Evolutionary conservation across 192 early-diverging fungal species (phyloP), one percentile per base, ranked within the genome.

Genomic region (Umbelopsis vinacea): DNA sequence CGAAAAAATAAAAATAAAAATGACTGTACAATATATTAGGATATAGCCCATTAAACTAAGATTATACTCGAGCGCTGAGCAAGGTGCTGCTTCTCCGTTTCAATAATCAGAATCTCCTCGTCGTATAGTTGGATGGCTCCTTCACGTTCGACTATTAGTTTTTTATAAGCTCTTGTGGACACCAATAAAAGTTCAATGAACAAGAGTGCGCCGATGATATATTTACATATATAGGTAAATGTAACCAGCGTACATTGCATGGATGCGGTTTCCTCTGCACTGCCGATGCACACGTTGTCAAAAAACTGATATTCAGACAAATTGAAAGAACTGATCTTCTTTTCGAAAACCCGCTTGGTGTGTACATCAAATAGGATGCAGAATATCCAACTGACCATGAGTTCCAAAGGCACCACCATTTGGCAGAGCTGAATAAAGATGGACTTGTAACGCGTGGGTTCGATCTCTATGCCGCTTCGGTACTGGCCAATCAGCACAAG

Each of bases 321-420:
- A 6, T 0, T 63, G 57, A 37, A 63, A 9, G 26, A 8, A 15
- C 12, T 14, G 14, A 4, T 63, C 5, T 26, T 29, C 29, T 63
- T 63, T 17, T 63, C 57, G 26, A 35, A 63, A 5, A 63, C 33
- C 19, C 26, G 26, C 33, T 63, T 63, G 29, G 57, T 63, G n/a
- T 63, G 57, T 2, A 63, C 33, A 71, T 76, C 75, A 29, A 76
- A 76, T 17, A 76, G 26, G 22, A 76, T 71, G 14, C 70, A 76
- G 26, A 76, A 76, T 52, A 71, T 54, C 75, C 75, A 76, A 47
- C 75, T 76, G n/a, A 76, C 50, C 57, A 70, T 63, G 21, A 76
- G 40, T 26, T 70, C 75, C 10, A 76, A 37, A 33, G 75, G 70
- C 66, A 76, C 37, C 19, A 76, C 22, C 15, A 53, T 67, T 46